phyloP scores from a whole-genome alignment of 2,329 filamentous ascomycete genomes.

The Stagonosporopsis cucurbitacearum region DNA sequence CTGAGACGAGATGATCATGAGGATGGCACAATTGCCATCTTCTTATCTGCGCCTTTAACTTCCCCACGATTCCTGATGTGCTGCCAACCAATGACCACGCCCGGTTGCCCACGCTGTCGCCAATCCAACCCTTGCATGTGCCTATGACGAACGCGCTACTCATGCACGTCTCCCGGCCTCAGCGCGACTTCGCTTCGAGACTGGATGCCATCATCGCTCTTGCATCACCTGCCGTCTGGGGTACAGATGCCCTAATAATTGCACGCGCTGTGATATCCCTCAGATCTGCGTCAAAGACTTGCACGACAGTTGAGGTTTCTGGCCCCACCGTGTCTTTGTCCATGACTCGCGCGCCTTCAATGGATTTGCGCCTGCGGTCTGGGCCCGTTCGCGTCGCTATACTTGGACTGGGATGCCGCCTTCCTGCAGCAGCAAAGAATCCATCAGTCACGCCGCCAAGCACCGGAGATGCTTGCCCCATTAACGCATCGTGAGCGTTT shows the following conservation, averaged over 20 bases:
- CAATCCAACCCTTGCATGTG: conserved; percentile 18
- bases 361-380: conserved; percentile 7
- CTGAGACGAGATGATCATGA: conserved; percentile 22
- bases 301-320: not conserved
- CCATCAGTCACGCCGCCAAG: conserved; percentile 5
- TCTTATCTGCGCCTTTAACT: conserved; percentile 19
- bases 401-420: not conserved
- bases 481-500: conserved; percentile 6
- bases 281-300: conserved; percentile 19
- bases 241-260: conserved; percentile 23
- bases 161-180: conserved; percentile 17
- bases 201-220: conserved; percentile 20
- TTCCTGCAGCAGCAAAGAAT: conserved; percentile 6
- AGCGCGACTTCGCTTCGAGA: conserved; percentile 8
- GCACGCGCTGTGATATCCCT: conserved; percentile 12
- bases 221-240: conserved; percentile 24
- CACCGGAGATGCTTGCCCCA: conserved; percentile 11
- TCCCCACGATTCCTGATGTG: conserved; percentile 21
- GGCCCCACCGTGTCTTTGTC: not conserved
- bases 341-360: conserved; percentile 3
- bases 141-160: conserved; percentile 20
- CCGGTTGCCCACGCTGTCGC: conserved; percentile 15
- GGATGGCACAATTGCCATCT: conserved; percentile 17
- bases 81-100: conserved; percentile 15
- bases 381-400: conserved; percentile 1